Evolutionary conservation across 495 filamentous ascomycete genomes (phyloP).

Genomic region (Chaetomium cochliodes): DNA sequence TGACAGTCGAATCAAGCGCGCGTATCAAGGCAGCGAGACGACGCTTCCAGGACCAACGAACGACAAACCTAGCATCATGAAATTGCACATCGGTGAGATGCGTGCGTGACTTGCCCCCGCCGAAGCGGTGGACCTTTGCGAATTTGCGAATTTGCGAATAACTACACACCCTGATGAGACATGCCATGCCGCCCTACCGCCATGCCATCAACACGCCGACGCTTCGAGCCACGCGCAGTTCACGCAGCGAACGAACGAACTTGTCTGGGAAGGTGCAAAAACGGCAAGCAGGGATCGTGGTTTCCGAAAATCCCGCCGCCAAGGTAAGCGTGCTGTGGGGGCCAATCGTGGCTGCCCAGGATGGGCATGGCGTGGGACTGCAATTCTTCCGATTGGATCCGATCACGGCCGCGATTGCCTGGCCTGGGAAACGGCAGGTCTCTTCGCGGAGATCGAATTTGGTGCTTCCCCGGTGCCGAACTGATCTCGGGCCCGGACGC

Average conservation of each 20-base stretch:
- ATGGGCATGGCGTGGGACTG: constrained; percentile 7
- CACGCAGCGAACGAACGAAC: not conserved
- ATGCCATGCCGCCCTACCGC: not conserved
- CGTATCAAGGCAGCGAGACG: constrained; percentile 13
- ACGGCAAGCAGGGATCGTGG: constrained; percentile 4
- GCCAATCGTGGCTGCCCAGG: constrained; percentile 22
- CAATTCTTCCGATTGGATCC: constrained; percentile 34
- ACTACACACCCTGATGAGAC: not conserved
- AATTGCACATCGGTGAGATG: not conserved
- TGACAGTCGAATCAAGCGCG: constrained; percentile 28
- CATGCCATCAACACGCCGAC: not conserved
- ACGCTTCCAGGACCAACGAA: not conserved
- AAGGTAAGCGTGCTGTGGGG: constrained; percentile 25
- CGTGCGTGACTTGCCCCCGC: not conserved
- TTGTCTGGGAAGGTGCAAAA: not conserved
- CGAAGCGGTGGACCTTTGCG: not conserved
- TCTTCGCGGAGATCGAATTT: not conserved
- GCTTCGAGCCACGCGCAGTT: not conserved
- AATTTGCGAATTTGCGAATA: too few species aligned
- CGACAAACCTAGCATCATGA: not conserved
- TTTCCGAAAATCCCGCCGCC: constrained; percentile 22
- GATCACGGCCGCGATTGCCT: not conserved
- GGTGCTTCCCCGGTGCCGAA: not conserved
- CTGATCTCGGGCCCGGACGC: constrained; percentile 12
- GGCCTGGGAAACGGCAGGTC: not conserved